Percentiles rank a stretch among this genome's conserved stretches.
Conservation (phyloP, 768 basidiomycete species). For the Gymnopilus junonius region DNA sequence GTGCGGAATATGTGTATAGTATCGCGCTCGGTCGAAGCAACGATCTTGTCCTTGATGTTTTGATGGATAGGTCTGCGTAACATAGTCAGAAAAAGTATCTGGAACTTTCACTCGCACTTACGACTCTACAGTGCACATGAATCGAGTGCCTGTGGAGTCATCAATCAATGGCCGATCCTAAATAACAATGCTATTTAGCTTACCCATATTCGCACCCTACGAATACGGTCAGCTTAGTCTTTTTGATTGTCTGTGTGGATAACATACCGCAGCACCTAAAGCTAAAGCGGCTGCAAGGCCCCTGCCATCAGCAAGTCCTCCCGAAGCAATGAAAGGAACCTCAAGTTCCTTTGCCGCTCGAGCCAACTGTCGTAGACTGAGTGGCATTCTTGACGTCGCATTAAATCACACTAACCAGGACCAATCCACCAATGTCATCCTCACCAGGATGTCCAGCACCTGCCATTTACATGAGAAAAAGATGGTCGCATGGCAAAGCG, state of each 20-base stretch:
- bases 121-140: constrained; percentile 92
- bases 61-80: constrained; percentile 75
- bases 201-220: constrained; percentile 86
- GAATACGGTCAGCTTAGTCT: constrained; percentile 1
- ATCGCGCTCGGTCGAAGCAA: constrained; percentile 80
- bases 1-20: constrained; percentile 92
- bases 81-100: background rate
- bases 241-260: background rate
- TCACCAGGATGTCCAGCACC: constrained; percentile 96
- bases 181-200: background rate
- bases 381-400: background rate
- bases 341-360: constrained; percentile 84
- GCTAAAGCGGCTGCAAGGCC: constrained; percentile 84
- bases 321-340: constrained; percentile 88
- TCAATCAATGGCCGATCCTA: background rate
- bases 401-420: constrained; percentile 57
- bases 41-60: constrained; percentile 89
- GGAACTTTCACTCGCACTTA: constrained; percentile 27
- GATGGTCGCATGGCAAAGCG: background rate
- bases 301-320: constrained; percentile 86
- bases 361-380: constrained; percentile 61
- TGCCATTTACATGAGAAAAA: constrained; percentile 30
- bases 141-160: constrained; percentile 63
- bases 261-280: constrained; percentile 76
- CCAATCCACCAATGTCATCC: constrained; percentile 88